Evolutionary conservation across 2,329 filamentous ascomycete species (phyloP).

Genomic region (Fusarium redolens): DNA sequence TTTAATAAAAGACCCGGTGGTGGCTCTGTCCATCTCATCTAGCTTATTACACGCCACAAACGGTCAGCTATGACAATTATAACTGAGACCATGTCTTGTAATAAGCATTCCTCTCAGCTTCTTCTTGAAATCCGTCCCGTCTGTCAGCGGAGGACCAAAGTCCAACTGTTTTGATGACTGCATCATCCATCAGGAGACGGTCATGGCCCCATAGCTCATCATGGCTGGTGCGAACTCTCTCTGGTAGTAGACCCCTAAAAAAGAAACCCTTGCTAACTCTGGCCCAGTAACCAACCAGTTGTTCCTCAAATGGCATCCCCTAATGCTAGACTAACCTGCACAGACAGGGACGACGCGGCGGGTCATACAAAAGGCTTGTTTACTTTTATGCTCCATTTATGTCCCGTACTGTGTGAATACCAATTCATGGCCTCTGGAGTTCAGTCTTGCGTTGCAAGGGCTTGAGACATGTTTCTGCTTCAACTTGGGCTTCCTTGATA

Average conservation of each 20-base stretch:
- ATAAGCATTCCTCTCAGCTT: slow-evolving; percentile 29
- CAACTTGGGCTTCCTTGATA: slow-evolving; percentile 1
- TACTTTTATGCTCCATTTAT: slow-evolving; percentile 26
- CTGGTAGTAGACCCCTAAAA: slow-evolving; percentile 22
- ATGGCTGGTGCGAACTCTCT: slow-evolving; percentile 22
- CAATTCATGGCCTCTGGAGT: background rate
- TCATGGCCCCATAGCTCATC: slow-evolving; percentile 18
- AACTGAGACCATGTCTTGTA: slow-evolving; percentile 4
- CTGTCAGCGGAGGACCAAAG: slow-evolving; percentile 2
- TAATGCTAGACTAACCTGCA: slow-evolving; percentile 28
- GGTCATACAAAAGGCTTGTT: slow-evolving; percentile 45
- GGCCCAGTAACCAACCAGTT: slow-evolving; percentile 27
- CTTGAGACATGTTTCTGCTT: slow-evolving; percentile 35
- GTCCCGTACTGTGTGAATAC: slow-evolving; percentile 15
- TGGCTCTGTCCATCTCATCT: slow-evolving; percentile 30
- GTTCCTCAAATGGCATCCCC: slow-evolving; percentile 33
- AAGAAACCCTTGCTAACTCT: slow-evolving; percentile 22
- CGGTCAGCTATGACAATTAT: slow-evolving; percentile 15
- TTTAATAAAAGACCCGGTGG: slow-evolving; percentile 8
- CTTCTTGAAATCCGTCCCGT: slow-evolving; percentile 2
- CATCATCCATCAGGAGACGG: slow-evolving; percentile 21
- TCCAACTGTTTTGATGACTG: slow-evolving; percentile 22
- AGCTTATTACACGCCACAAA: slow-evolving; percentile 28
- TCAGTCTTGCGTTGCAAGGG: background rate
- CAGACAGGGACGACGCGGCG: slow-evolving; percentile 31